Percentiles rank a stretch among this genome's conserved stretches.
Conservation (phyloP, 495 filamentous ascomycete genomes). For the Trichocladium antarcticum region DNA sequence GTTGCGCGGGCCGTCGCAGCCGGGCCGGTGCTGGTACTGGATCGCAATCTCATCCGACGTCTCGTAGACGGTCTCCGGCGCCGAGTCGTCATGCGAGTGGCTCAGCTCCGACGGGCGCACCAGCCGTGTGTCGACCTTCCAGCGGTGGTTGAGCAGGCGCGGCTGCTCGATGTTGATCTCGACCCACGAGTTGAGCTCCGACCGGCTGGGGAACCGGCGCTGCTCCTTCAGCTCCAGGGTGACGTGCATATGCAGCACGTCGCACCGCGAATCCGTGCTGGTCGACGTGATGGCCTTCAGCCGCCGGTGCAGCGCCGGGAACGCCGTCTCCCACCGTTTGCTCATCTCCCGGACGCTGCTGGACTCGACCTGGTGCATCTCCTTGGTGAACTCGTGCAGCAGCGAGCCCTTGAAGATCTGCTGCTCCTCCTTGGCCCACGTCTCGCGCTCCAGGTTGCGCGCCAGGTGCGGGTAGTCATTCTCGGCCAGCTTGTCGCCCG, state of each 20-base stretch:
- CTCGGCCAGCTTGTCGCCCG: slow-evolving; percentile 26
- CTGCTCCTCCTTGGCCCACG: slow-evolving; percentile 26
- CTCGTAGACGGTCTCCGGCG: slow-evolving; percentile 24
- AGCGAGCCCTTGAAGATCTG: slow-evolving; percentile 27
- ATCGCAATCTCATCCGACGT: slow-evolving; percentile 25
- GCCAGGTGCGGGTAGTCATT: slow-evolving; percentile 38
- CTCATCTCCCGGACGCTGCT: slow-evolving; percentile 33
- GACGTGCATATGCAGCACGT: slow-evolving; percentile 43
- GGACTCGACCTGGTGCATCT: slow-evolving; percentile 32
- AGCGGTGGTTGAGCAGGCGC: slow-evolving; percentile 35
- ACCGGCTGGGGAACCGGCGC: slow-evolving; percentile 35
- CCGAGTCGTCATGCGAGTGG: slow-evolving; percentile 19
- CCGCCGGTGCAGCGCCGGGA: slow-evolving; percentile 34
- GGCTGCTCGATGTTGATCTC: slow-evolving; percentile 38
- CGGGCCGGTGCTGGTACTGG: slow-evolving; percentile 30
- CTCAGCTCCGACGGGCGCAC: slow-evolving; percentile 39
- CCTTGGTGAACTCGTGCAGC: slow-evolving; percentile 39
- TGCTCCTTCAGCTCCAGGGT: slow-evolving; percentile 37
- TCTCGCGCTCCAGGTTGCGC: slow-evolving; percentile 32
- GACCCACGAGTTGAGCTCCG: slow-evolving; percentile 39
- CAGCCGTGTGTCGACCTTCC: slow-evolving; percentile 40
- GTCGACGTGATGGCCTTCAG: slow-evolving; percentile 27
- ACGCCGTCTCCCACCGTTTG: slow-evolving; percentile 31
- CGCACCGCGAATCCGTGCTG: slow-evolving; percentile 31
- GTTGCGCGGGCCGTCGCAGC: slow-evolving; percentile 26